Evolutionary conservation across 805 yeast species (phyloP).

Genomic region (Metschnikowia corniflorae): DNA sequence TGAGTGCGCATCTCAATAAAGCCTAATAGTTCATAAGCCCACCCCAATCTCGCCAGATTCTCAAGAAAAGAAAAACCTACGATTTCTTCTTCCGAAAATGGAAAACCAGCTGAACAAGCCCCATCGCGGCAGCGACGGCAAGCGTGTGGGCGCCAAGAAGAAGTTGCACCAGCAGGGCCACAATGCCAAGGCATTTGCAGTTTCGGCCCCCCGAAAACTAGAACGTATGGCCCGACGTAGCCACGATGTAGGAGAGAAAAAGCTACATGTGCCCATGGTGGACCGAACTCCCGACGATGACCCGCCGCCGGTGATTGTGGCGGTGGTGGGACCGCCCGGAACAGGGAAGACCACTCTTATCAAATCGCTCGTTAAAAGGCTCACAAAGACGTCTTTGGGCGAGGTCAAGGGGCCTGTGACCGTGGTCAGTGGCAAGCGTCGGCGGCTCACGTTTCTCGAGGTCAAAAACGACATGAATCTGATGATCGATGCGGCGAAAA

Average conservation of each 20-base stretch:
- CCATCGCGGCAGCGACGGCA: slow-evolving; percentile 58
- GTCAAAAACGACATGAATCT: slow-evolving; percentile 90
- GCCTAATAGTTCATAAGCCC: too few relatives aligned
- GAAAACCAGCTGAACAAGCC: slow-evolving; percentile 67
- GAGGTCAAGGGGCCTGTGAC: slow-evolving; percentile 96
- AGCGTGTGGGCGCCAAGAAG: slow-evolving; percentile 65
- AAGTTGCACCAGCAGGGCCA: slow-evolving; percentile 83
- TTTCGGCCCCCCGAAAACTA: slow-evolving; percentile 70
- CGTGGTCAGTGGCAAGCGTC: slow-evolving; percentile 90
- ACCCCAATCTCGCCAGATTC: too few relatives aligned
- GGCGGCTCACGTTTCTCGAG: slow-evolving; percentile 90
- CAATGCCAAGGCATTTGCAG: slow-evolving; percentile 44
- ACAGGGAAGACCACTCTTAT: slow-evolving; percentile 95
- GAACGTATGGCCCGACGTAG: slow-evolving; percentile 81
- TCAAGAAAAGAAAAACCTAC: too few relatives aligned
- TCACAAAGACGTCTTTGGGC: slow-evolving; percentile 78
- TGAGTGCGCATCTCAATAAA: too few relatives aligned
- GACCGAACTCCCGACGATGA: slow-evolving; percentile 96
- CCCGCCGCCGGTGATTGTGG: slow-evolving; percentile 94
- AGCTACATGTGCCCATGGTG: slow-evolving; percentile 94
- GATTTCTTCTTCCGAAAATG: too few relatives aligned
- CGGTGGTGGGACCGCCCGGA: slow-evolving; percentile 98
- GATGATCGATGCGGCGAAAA: slow-evolving; percentile 94
- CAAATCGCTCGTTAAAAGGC: slow-evolving; percentile 79
- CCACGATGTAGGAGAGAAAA: slow-evolving; percentile 77